phyloP scores from a whole-genome alignment of 1,139 yeast species.

The Pichia sp. region DNA sequence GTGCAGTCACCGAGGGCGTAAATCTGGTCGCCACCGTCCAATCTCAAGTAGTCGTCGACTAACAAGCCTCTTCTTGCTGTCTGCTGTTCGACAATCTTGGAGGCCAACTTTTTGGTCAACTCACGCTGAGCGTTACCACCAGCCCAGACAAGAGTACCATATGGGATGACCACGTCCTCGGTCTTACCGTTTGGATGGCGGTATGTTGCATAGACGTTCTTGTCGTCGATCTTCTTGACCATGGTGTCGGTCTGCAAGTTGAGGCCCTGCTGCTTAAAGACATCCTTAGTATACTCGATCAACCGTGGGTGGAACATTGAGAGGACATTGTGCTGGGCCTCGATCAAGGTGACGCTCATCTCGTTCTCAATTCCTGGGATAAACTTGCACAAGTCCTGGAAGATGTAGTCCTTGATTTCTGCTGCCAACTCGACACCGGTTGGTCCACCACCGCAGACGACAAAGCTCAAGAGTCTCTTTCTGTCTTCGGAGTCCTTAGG shows the following conservation, averaged over 20 bases:
- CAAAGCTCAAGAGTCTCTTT: constrained; percentile 66
- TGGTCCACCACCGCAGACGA: constrained; percentile 91
- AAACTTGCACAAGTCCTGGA: constrained; percentile 56
- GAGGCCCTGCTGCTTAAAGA: constrained; percentile 50
- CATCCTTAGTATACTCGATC: constrained; percentile 54
- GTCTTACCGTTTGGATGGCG: constrained; percentile 43
- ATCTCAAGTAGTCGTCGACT: constrained; percentile 47
- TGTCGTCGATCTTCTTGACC: constrained; percentile 53
- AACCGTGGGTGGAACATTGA: constrained; percentile 53
- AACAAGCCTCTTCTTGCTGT: constrained; percentile 58
- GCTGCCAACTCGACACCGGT: constrained; percentile 91
- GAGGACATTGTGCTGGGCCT: constrained; percentile 57
- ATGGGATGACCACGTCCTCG: constrained; percentile 43
- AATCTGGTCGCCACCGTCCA: constrained; percentile 50
- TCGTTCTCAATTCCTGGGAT: constrained; percentile 57
- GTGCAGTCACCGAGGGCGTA: constrained; percentile 62
- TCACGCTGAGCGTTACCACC: constrained; percentile 61
- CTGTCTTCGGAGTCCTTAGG: constrained; percentile 65
- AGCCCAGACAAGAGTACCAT: constrained; percentile 62
- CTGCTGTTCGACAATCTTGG: constrained; percentile 53
- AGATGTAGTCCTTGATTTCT: constrained; percentile 62
- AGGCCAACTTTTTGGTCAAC: constrained; percentile 42
- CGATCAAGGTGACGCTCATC: constrained; percentile 50
- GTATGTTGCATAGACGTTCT: constrained; percentile 43
- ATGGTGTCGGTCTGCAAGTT: constrained; percentile 51